Evolutionary conservation across 208 protist genomes (phyloP).

Genomic region (Crithidia acanthocephali): DNA sequence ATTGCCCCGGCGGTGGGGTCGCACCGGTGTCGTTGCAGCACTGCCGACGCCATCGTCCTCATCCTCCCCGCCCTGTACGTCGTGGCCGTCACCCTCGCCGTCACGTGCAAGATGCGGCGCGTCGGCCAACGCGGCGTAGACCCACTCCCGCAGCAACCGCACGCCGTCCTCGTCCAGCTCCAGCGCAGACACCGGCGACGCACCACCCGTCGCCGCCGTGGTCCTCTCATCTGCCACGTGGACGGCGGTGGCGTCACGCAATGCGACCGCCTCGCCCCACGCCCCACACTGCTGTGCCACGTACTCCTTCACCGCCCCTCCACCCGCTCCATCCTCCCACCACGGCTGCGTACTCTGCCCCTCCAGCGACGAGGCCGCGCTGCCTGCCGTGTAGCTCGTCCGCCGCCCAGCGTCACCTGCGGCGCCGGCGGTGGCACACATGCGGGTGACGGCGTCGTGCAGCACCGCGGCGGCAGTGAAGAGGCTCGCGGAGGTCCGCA

Average conservation of each 20-base stretch:
- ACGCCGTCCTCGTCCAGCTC: not conserved
- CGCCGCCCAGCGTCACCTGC: not conserved
- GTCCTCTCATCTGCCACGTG: not conserved
- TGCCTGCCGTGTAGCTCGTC: not conserved
- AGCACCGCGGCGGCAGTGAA: constrained; percentile 62
- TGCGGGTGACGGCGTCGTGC: constrained; percentile 54
- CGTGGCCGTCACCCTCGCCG: no score
- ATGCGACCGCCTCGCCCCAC: not conserved
- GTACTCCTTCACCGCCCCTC: constrained; percentile 23
- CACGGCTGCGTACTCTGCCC: constrained; percentile 1
- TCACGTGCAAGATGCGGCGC: not conserved
- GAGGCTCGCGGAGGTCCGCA: constrained; percentile 35
- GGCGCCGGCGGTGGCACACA: constrained; percentile 5
- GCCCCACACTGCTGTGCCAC: constrained; percentile 15
- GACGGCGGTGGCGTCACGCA: not conserved
- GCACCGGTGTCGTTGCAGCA: not conserved
- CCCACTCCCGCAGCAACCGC: constrained; percentile 6
- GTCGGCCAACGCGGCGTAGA: not conserved
- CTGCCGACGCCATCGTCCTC: not conserved
- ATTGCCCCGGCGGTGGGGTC: not conserved
- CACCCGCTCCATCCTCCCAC: not conserved
- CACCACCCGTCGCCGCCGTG: not conserved
- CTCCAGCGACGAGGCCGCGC: not conserved
- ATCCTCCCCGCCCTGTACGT: no score
- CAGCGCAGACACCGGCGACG: not conserved